phyloP scores from a whole-genome alignment of 441 rosid species.

The Euphorbia celastroides region DNA sequence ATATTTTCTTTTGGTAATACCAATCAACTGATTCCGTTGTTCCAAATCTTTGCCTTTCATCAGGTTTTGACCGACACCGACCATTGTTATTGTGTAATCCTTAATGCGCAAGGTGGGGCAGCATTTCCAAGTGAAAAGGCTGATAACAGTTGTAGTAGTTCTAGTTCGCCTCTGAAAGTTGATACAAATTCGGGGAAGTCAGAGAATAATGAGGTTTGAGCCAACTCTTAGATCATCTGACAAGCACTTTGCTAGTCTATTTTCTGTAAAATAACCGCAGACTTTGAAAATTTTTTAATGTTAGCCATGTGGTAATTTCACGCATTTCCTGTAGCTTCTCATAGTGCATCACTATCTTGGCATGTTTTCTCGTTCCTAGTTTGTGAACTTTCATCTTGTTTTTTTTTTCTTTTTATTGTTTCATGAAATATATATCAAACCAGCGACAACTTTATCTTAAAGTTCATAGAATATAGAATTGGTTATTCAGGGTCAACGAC shows the following conservation, averaged over 20 bases:
- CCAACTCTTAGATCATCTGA: slow-evolving; percentile 14
- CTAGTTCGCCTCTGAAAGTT: slow-evolving; percentile 28
- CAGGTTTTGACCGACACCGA: slow-evolving; percentile 84
- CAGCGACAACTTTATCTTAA: not conserved
- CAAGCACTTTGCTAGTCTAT: not conserved
- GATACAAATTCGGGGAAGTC: slow-evolving; percentile 33
- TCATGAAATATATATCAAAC: not conserved
- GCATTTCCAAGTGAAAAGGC: slow-evolving; percentile 68
- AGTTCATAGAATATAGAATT: not conserved
- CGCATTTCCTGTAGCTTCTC: slow-evolving; percentile 7
- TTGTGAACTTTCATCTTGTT: not conserved
- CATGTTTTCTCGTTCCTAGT: not conserved
- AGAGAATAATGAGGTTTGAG: slow-evolving; percentile 60
- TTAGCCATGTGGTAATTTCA: not conserved
- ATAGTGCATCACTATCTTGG: not conserved
- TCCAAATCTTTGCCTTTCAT: not conserved
- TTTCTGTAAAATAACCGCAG: not conserved
- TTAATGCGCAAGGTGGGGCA: slow-evolving; percentile 87
- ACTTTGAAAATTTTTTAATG: not conserved
- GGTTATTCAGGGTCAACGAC: not conserved
- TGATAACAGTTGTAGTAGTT: slow-evolving; percentile 40
- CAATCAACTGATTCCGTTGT: not conserved
- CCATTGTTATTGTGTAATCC: slow-evolving; percentile 92
- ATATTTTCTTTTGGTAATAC: not conserved
- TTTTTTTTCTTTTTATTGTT: not conserved